phyloP scores from a whole-genome alignment of 192 early-diverging fungal genomes.

The Backusella sp. region DNA sequence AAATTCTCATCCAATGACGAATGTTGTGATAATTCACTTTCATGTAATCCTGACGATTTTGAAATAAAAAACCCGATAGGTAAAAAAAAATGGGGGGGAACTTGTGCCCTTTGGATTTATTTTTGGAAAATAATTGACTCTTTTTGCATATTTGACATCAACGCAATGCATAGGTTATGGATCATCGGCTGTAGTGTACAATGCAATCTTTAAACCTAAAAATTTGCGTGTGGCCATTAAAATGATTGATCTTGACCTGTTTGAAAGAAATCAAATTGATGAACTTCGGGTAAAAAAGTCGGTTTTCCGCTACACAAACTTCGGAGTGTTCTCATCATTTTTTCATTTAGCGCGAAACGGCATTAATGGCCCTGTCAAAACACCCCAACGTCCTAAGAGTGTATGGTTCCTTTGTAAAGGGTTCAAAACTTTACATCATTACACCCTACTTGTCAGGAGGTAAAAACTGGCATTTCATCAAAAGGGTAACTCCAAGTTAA shows the following conservation, averaged over 20 bases:
- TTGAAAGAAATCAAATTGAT: slow-evolving; percentile 91
- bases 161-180: slow-evolving; percentile 63
- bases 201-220: slow-evolving; percentile 70
- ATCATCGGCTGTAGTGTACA: slow-evolving; percentile 82
- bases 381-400: slow-evolving; percentile 82
- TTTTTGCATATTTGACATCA: background rate
- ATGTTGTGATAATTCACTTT: background rate
- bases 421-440: slow-evolving; percentile 76
- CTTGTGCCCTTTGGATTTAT: too few species aligned
- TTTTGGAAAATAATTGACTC: background rate
- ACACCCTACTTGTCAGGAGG: slow-evolving; percentile 75
- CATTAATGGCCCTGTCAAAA: slow-evolving; percentile 83
- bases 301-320: background rate
- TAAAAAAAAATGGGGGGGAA: too few species aligned
- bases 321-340: background rate
- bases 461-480: background rate
- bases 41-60: slow-evolving; percentile 29
- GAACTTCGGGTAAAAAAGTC: slow-evolving; percentile 67
- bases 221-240: slow-evolving; percentile 77
- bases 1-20: background rate
- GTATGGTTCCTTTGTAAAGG: slow-evolving; percentile 81
- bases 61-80: slow-evolving; percentile 34
- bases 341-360: slow-evolving; percentile 67
- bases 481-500: background rate
- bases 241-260: slow-evolving; percentile 86